Base-by-base conservation (phyloP, 176 grass and related monocot genomes). In the Phoenix dactylifera region DNA sequence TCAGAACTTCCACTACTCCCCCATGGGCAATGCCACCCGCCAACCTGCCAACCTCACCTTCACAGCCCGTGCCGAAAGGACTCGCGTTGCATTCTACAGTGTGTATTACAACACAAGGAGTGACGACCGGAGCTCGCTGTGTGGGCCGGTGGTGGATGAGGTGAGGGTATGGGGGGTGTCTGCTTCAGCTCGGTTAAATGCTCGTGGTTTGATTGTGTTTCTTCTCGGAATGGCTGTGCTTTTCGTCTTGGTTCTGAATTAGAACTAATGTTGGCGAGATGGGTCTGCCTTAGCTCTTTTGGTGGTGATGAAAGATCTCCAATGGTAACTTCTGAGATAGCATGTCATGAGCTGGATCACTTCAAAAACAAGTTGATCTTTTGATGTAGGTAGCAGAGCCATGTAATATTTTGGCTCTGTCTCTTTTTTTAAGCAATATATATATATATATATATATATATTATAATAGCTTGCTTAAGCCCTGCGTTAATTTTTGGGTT, bases 21-120 rank as follows among this genome's bases (percentile, higher is more conserved):
- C 87, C 0, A 77, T 78, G 50, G 85, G 85, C 25, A 89, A 95
- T 0, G 65, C 65, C 52, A 57, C 65, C 2, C 19, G 28, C 26
- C 52, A 56, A 52, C 51, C 14, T 10, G 65, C 26, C 25, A 68
- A 68, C 53, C 30, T 68, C 65, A 68, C 52, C 18, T 68, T 68
- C 26, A 55, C 18, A 12, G 65, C 65, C 24, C 65, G 65, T 1
- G 65, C 65, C 2, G 65, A 68, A 18, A 52, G 65, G 50, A 68
- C 65, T 0, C 84, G 94, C 0, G 67, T 98, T 4, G 94, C 94
- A 0, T 91, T 98, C 65, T 98, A 93, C 65, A 93, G 94, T 0
- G 76, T 98, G 18, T 93, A 93, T 68, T 93, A 98, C 66, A 98
- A 89, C 81, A 98, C 80, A 4, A 80, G 88, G 22, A 93, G 85